Conservation (phyloP, 2,329 filamentous ascomycete species). For the Biscogniauxia sp. region DNA sequence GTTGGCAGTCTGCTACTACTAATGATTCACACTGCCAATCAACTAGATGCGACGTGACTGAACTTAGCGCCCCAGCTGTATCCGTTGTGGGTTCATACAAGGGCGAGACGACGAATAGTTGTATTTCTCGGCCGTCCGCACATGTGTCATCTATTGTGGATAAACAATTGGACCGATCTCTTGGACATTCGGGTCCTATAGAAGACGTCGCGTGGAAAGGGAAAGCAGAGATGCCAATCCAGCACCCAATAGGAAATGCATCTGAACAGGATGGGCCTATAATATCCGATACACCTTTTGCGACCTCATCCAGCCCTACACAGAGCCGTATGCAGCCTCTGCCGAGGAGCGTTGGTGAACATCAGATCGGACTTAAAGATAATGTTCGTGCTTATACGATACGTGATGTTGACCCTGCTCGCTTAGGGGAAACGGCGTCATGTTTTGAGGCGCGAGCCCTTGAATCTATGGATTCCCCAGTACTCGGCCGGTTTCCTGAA, state of each 20-base stretch:
- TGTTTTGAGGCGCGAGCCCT: background rate
- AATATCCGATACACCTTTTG: background rate
- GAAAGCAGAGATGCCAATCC: background rate
- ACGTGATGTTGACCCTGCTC: slow-evolving; percentile 22
- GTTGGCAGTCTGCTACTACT: slow-evolving; percentile 17
- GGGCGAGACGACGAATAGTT: background rate
- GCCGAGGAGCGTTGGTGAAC: slow-evolving; percentile 20
- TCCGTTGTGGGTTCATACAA: slow-evolving; percentile 1
- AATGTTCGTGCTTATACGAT: slow-evolving; percentile 24
- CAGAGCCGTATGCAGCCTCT: background rate
- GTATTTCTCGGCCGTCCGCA: background rate
- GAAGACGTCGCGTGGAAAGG: background rate
- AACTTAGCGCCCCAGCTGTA: slow-evolving; percentile 6
- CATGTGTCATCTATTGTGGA: background rate
- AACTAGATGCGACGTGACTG: slow-evolving; percentile 16
- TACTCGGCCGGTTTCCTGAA: slow-evolving; percentile 23
- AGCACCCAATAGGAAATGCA: background rate
- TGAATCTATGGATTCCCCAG: slow-evolving; percentile 21
- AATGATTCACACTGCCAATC: slow-evolving; percentile 14
- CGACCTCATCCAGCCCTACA: slow-evolving; percentile 1
- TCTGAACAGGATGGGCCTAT: background rate
- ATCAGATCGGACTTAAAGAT: slow-evolving; percentile 23
- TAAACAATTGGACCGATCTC: background rate
- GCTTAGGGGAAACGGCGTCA: background rate
- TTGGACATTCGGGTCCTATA: background rate